Evolutionary conservation across 352 stramenopile species (phyloP), one percentile per base, ranked within the genome.

Genomic region (Pythium phragmitis): DNA sequence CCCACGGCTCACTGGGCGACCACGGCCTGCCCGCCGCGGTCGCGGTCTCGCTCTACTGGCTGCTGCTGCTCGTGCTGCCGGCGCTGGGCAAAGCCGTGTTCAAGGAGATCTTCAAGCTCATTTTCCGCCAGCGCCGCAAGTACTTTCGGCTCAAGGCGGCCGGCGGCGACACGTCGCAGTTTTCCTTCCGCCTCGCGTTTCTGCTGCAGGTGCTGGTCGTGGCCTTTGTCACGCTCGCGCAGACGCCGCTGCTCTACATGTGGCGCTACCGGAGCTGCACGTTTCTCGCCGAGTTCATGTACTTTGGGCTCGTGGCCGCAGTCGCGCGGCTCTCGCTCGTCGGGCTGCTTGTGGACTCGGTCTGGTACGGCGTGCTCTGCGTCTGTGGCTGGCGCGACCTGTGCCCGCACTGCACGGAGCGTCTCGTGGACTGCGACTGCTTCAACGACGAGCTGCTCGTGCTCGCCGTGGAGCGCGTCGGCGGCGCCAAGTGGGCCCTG

Each of bases 31-130:
- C 75, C 4, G 53, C 85, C 9, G 66, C 76, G 21, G 72, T 57
- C 9, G 79, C 72, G 0, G 71, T 87, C 1, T 48, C 83, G 2
- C 17, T 85, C 46, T 89, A 88, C 57, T 82, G 73, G n/a, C 64
- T 85, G 26, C 45, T 82, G 28, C 72, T 88, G 23, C 76, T 76
- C 39, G 62, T 89, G 3, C 54, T 87, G 17, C 80, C 80, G 37
- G 76, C 80, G 21, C 70, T 77, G 9, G 78, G 74, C n/a, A 89
- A 89, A 26, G 80, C 80, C 49, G 57, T 87, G 17, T 89, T 89
- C 57, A 89, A 89, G 48, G 80, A 89, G 67, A 72, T 89, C 30
- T 89, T 88, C 65, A 89, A 89, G 65, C 68, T 89, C 34, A 87
- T 89, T 53, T 89, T 89, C 57, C 72, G 80, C 16, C 80, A 89